Conservation (phyloP, 257 asterid species). For the Nicotiana obtusifolia region DNA sequence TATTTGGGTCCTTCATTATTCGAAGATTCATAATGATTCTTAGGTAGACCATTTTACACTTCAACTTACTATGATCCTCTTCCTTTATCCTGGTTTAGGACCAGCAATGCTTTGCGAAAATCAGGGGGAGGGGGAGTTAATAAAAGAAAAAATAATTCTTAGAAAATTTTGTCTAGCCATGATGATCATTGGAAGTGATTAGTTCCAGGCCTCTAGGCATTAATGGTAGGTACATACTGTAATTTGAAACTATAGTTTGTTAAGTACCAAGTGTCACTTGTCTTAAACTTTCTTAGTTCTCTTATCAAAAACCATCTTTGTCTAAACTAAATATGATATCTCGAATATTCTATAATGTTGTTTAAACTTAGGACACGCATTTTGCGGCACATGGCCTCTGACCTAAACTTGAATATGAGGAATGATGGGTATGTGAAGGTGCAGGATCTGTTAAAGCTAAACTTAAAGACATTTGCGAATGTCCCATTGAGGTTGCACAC, state of each 20-base stretch:
- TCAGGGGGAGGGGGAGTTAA: not conserved
- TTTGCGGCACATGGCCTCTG: slow-evolving; percentile 88
- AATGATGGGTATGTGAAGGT: slow-evolving; percentile 87
- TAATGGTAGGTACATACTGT: not conserved
- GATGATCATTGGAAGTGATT: not conserved
- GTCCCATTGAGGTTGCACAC: slow-evolving; percentile 60
- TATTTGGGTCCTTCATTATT: not conserved
- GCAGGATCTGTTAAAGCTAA: slow-evolving; percentile 65
- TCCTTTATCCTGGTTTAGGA: not conserved
- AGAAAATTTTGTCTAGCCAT: not conserved
- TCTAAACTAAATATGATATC: not conserved
- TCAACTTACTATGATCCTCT: not conserved
- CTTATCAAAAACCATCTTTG: not conserved
- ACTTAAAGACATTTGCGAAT: slow-evolving; percentile 72
- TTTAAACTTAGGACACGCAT: slow-evolving; percentile 55
- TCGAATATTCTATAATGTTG: not conserved
- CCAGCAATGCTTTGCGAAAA: not conserved
- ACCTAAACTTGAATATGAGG: slow-evolving; percentile 74
- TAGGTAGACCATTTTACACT: not conserved
- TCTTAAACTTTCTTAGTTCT: not conserved
- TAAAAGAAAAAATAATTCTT: not conserved
- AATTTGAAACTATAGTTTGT: not conserved
- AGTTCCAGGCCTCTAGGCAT: not conserved
- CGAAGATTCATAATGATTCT: not conserved
- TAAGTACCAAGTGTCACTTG: not conserved